phyloP scores from a whole-genome alignment of 2,329 filamentous ascomycete species.

The Botrytis fabae region DNA sequence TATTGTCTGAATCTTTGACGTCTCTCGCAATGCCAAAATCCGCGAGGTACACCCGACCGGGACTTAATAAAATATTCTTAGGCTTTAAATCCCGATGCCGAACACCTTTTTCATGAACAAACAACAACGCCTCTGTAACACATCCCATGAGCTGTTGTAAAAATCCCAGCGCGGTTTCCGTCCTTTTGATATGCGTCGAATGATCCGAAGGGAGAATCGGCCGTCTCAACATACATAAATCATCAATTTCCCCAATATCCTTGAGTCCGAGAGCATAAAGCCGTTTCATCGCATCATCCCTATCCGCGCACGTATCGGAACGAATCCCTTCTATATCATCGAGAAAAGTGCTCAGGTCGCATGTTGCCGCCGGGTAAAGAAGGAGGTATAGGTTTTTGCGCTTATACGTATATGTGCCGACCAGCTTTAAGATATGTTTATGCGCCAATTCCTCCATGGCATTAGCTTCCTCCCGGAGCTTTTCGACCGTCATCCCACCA shows the following conservation, averaged over 20 bases:
- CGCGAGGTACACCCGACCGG: constrained; percentile 49
- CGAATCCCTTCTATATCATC: constrained; percentile 47
- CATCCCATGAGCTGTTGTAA: constrained; percentile 49
- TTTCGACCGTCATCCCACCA: constrained; percentile 43
- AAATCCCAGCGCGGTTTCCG: constrained; percentile 42
- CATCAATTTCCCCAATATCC: constrained; percentile 38
- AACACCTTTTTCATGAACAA: constrained; percentile 42
- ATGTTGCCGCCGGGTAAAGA: constrained; percentile 51
- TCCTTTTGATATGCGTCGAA: constrained; percentile 30
- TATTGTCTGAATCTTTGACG: constrained; percentile 48
- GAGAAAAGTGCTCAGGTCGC: constrained; percentile 47
- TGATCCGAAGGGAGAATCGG: neutral
- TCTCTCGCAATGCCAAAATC: constrained; percentile 53
- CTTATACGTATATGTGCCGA: constrained; percentile 49
- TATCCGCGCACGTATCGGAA: constrained; percentile 45
- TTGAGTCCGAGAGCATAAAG: constrained; percentile 45
- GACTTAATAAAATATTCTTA: constrained; percentile 49
- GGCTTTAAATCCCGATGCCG: constrained; percentile 52
- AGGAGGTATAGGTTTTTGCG: constrained; percentile 48
- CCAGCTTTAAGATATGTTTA: constrained; percentile 50
- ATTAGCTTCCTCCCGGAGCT: constrained; percentile 48
- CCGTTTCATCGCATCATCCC: constrained; percentile 43
- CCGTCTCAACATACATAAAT: constrained; percentile 21
- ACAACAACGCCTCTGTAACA: constrained; percentile 39
- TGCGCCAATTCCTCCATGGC: constrained; percentile 51